phyloP scores from a whole-genome alignment of 805 yeast genomes.

The Osmozyma mogii region DNA sequence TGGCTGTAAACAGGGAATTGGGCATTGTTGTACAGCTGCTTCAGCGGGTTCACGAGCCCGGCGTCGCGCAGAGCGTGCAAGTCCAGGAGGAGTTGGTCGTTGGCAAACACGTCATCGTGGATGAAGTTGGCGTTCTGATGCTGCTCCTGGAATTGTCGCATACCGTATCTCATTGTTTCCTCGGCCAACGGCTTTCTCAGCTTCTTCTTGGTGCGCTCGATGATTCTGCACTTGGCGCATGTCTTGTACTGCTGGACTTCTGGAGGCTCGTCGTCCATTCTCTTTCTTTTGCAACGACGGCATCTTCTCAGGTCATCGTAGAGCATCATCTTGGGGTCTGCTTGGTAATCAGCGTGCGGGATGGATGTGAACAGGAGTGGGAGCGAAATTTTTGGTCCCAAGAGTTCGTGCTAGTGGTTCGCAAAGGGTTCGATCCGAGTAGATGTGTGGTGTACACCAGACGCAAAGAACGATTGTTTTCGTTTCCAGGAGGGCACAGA shows the following conservation, averaged over 20 bases:
- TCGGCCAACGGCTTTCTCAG: constrained; percentile 39
- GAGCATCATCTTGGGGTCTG: neutral
- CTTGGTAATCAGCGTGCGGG: too few relatives aligned
- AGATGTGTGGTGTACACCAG: too few relatives aligned
- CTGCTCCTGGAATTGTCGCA: constrained; percentile 37
- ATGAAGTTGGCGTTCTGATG: constrained; percentile 23
- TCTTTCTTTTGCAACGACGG: constrained; percentile 51
- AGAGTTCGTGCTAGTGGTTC: too few relatives aligned
- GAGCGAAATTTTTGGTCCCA: too few relatives aligned
- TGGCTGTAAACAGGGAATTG: constrained; percentile 9
- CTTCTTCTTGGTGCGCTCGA: constrained; percentile 40
- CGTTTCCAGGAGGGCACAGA: too few relatives aligned
- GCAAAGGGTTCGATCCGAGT: too few relatives aligned
- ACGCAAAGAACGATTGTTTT: too few relatives aligned
- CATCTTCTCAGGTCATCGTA: constrained; percentile 28
- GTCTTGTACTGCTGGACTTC: constrained; percentile 51
- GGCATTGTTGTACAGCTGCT: constrained; percentile 10
- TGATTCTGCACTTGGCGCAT: constrained; percentile 50
- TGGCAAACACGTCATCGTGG: constrained; percentile 22
- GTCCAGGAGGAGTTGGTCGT: constrained; percentile 15
- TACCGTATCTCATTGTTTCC: constrained; percentile 38
- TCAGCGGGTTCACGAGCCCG: constrained; percentile 7
- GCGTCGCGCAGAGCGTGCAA: constrained; percentile 8
- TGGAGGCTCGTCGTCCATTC: constrained; percentile 48
- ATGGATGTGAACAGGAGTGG: too few relatives aligned